Percentiles rank a stretch among this genome's conserved stretches.
Conservation (phyloP, 2,329 filamentous ascomycete species). For the Calonectria hongkongensis region DNA sequence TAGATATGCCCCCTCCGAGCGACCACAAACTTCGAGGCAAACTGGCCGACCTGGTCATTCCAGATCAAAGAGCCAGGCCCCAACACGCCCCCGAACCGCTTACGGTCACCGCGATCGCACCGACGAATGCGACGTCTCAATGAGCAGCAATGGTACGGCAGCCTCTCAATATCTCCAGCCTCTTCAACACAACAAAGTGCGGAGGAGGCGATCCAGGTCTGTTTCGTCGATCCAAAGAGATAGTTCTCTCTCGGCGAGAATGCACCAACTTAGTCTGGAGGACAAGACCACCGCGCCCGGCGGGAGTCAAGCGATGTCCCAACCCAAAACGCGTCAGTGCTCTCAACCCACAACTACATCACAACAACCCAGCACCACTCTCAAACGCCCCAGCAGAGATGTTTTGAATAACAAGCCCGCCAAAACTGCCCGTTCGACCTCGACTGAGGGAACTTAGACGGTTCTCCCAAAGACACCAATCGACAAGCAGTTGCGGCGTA, state of each 20-base stretch:
- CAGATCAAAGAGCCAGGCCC: constrained; percentile 63
- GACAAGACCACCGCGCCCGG: constrained; percentile 53
- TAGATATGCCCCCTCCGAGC: constrained; percentile 67
- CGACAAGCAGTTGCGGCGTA: constrained; percentile 55
- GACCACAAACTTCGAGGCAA: constrained; percentile 71
- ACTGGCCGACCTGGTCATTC: constrained; percentile 68
- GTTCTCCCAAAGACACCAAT: constrained; percentile 60
- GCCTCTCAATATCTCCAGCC: constrained; percentile 41
- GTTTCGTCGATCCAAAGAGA: constrained; percentile 61
- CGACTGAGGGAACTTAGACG: constrained; percentile 56
- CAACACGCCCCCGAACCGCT: constrained; percentile 61
- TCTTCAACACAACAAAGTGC: constrained; percentile 53
- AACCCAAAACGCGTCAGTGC: constrained; percentile 47
- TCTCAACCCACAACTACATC: constrained; percentile 51
- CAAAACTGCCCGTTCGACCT: constrained; percentile 40
- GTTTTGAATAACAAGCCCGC: constrained; percentile 42
- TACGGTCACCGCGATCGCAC: constrained; percentile 64
- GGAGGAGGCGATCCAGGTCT: constrained; percentile 54
- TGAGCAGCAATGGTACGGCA: constrained; percentile 61
- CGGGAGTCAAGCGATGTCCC: constrained; percentile 69
- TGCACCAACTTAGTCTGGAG: constrained; percentile 64
- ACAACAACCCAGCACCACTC: constrained; percentile 54
- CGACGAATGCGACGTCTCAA: constrained; percentile 61
- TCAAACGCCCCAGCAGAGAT: constrained; percentile 54
- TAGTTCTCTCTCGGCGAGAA: constrained; percentile 64